These are phyloP conservation scores for Pseudopyricularia javanii DNA, from an alignment of 2,329 filamentous ascomycete species.

Conservation along the genomic window DNA sequence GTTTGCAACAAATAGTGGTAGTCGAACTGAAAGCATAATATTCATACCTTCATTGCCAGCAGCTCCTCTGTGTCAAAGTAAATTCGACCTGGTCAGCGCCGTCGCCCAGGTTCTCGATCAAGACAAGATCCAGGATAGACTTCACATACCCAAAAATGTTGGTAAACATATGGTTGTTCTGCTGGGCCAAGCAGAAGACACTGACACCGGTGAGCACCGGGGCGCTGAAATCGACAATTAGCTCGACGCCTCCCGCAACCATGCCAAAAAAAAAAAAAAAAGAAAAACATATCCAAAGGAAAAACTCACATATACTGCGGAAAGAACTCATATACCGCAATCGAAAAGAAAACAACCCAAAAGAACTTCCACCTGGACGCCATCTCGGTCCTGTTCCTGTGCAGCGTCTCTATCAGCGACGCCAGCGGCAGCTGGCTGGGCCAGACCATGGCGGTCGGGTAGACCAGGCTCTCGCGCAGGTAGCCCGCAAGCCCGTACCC, in stretches of 20 bases:
- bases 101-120: too few species aligned
- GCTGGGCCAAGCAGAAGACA: slow-evolving; percentile 32
- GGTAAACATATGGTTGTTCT: slow-evolving; percentile 24
- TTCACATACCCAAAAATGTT: slow-evolving; percentile 17
- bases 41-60: slow-evolving; percentile 16
- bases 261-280: not conserved
- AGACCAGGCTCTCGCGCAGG: slow-evolving; percentile 29
- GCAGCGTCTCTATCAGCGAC: slow-evolving; percentile 13
- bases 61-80: slow-evolving; percentile 15
- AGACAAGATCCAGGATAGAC: not conserved
- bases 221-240: too few species aligned
- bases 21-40: too few species aligned
- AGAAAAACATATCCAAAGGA: not conserved
- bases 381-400: slow-evolving; percentile 16
- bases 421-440: slow-evolving; percentile 16
- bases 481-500: slow-evolving; percentile 36
- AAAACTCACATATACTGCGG: slow-evolving; percentile 23
- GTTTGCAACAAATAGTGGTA: too few species aligned
- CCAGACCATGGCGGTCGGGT: slow-evolving; percentile 34
- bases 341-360: slow-evolving; percentile 21
- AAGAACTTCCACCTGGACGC: slow-evolving; percentile 27
- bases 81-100: not conserved
- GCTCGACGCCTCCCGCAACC: too few species aligned
- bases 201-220: slow-evolving; percentile 24
- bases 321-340: slow-evolving; percentile 34